Conservation (phyloP, 106 monocot species). For the Dioscorea zingiberensis region DNA sequence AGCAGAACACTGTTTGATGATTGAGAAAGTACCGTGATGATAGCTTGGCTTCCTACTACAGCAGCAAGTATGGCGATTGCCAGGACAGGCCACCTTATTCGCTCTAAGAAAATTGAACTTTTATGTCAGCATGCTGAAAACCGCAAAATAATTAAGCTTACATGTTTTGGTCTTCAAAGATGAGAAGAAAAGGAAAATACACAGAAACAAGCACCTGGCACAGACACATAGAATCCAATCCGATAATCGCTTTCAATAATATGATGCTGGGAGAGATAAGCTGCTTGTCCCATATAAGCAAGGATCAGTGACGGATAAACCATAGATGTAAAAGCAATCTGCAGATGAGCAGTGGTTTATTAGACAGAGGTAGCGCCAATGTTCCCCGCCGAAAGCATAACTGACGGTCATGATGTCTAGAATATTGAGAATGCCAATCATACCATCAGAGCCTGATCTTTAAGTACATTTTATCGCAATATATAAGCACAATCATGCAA, state of each 20-base stretch:
- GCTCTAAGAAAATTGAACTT: slow-evolving; percentile 25
- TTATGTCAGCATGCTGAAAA: no score
- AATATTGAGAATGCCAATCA: no score
- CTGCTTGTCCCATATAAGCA: slow-evolving; percentile 99
- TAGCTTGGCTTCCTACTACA: slow-evolving; percentile 87
- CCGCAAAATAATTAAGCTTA: neutral
- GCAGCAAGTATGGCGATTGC: slow-evolving; percentile 87
- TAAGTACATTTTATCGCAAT: no score
- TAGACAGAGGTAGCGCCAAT: neutral
- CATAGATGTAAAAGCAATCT: slow-evolving; percentile 90
- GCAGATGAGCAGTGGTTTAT: slow-evolving; percentile 16
- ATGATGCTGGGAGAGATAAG: slow-evolving; percentile 86
- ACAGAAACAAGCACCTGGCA: slow-evolving; percentile 54
- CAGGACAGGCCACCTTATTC: slow-evolving; percentile 80
- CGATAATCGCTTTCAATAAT: slow-evolving; percentile 45
- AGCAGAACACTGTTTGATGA: slow-evolving; percentile 78
- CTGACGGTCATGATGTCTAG: no score
- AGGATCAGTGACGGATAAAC: slow-evolving; percentile 92
- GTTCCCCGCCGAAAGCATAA: no score
- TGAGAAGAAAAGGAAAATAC: neutral
- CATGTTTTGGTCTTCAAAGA: no score
- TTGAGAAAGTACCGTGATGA: slow-evolving; percentile 89
- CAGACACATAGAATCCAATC: slow-evolving; percentile 97
- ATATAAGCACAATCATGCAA: no score
- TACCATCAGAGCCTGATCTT: no score